Evolutionary conservation across 305 asterid genomes (phyloP).

Genomic region (Fraxinus angustifolia): DNA sequence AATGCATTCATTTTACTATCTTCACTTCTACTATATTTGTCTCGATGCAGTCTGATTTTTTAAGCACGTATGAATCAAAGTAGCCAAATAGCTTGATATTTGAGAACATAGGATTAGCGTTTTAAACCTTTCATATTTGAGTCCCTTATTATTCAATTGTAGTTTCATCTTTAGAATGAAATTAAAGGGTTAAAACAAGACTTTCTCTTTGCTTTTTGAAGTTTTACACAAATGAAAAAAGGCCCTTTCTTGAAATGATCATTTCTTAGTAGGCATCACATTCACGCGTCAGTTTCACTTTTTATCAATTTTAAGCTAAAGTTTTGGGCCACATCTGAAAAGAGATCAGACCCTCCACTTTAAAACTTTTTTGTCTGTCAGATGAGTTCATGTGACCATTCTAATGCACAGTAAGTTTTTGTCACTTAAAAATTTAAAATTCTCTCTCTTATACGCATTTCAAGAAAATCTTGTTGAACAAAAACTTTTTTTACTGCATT

Average conservation of each 20-base stretch:
- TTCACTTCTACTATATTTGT: not conserved
- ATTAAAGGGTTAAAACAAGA: not conserved
- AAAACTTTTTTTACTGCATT: not conserved
- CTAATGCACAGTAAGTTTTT: not conserved
- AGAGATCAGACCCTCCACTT: conserved; percentile 2
- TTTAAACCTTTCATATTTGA: not conserved
- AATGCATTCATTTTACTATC: not conserved
- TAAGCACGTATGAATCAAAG: not conserved
- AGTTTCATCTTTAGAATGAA: not conserved
- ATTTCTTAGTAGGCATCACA: not conserved
- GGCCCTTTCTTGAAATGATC: not conserved
- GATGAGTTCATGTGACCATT: not conserved
- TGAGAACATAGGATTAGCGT: not conserved
- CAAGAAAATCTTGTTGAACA: not conserved
- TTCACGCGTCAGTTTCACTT: not conserved
- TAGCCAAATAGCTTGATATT: not conserved
- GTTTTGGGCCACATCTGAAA: not conserved
- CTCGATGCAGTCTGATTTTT: not conserved
- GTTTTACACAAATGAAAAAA: not conserved
- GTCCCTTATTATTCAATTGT: not conserved
- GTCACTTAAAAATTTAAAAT: not conserved
- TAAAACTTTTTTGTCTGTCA: not conserved
- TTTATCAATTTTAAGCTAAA: conserved; percentile 1
- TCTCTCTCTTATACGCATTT: not conserved
- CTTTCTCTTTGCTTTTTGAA: not conserved